These are phyloP conservation scores for Pythium monospermum DNA, from an alignment of 352 stramenopile genomes.

Conservation along the genomic window DNA sequence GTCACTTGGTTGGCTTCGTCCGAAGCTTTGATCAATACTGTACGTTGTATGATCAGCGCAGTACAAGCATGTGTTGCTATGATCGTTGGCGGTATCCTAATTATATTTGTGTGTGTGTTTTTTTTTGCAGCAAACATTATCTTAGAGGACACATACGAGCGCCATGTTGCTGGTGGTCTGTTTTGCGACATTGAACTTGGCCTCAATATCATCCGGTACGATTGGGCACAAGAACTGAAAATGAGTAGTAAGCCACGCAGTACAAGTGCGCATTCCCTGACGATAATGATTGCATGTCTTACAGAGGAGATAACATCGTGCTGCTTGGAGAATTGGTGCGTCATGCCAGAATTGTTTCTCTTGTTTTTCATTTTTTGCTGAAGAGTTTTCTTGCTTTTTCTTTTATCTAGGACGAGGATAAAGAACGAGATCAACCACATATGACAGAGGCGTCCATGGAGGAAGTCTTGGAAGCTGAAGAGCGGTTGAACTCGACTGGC, in stretches of 20 bases:
- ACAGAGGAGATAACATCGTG: conserved; percentile 84
- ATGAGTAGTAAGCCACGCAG: too few species aligned
- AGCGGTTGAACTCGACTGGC: conserved; percentile 60
- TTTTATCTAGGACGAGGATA: conserved; percentile 75
- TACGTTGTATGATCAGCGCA: too few species aligned
- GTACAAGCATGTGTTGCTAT: too few species aligned
- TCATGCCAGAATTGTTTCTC: neutral
- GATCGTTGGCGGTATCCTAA: neutral
- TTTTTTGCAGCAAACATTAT: conserved; percentile 91
- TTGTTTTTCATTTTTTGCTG: neutral
- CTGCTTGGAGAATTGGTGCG: conserved; percentile 78
- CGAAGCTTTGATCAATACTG: conserved; percentile 88
- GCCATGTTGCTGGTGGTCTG: conserved; percentile 77
- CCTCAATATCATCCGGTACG: conserved; percentile 94
- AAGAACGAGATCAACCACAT: conserved; percentile 77
- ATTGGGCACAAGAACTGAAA: too few species aligned
- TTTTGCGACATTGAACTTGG: conserved; percentile 95
- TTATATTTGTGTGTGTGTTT: neutral
- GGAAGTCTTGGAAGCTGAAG: conserved; percentile 77
- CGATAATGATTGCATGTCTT: conserved; percentile 1
- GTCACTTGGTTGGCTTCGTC: conserved; percentile 91
- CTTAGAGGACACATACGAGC: conserved; percentile 93
- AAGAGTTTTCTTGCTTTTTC: too few species aligned
- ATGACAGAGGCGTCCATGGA: conserved; percentile 77
- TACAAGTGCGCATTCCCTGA: too few species aligned